Conservation (phyloP, 1,139 yeast species). For the Suzukiozyma palmioleophila region DNA sequence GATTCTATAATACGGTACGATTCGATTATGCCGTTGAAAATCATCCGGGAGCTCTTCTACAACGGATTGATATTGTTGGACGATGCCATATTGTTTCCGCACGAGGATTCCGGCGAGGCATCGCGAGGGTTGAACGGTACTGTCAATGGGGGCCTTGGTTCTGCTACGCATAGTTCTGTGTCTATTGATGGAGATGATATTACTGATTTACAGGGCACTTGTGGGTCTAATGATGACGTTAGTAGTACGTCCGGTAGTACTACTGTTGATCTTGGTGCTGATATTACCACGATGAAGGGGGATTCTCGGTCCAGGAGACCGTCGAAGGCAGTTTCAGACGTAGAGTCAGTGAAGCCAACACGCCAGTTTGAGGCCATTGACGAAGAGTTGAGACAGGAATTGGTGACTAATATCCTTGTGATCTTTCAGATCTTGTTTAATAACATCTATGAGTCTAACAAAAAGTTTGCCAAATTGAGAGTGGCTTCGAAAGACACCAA, state of each 20-base stretch:
- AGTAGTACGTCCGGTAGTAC: slow-evolving; percentile 7
- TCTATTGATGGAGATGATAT: slow-evolving; percentile 20
- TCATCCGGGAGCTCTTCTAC: slow-evolving; percentile 16
- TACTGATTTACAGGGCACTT: slow-evolving; percentile 11
- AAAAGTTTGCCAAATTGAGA: slow-evolving; percentile 3
- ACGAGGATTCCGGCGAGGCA: not conserved
- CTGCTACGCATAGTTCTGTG: not conserved
- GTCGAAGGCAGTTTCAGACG: not conserved
- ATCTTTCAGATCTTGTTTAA: slow-evolving; percentile 23
- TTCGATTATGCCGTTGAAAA: slow-evolving; percentile 5
- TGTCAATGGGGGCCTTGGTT: slow-evolving; percentile 3
- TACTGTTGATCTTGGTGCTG: slow-evolving; percentile 24
- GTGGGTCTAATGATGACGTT: slow-evolving; percentile 9
- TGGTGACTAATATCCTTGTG: slow-evolving; percentile 23
- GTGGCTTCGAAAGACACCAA: not conserved
- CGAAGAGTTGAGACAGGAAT: slow-evolving; percentile 22
- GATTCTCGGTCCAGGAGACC: not conserved
- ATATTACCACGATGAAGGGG: slow-evolving; percentile 24
- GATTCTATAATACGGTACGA: slow-evolving; percentile 8
- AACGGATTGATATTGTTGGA: slow-evolving; percentile 18
- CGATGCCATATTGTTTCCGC: slow-evolving; percentile 13
- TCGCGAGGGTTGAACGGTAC: not conserved
- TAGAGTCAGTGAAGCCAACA: slow-evolving; percentile 1
- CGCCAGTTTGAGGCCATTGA: slow-evolving; percentile 20
- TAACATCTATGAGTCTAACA: slow-evolving; percentile 15